These are phyloP conservation scores for Leptosphaerulina australis DNA, from an alignment of 2,329 filamentous ascomycete genomes.

Conservation along the genomic window DNA sequence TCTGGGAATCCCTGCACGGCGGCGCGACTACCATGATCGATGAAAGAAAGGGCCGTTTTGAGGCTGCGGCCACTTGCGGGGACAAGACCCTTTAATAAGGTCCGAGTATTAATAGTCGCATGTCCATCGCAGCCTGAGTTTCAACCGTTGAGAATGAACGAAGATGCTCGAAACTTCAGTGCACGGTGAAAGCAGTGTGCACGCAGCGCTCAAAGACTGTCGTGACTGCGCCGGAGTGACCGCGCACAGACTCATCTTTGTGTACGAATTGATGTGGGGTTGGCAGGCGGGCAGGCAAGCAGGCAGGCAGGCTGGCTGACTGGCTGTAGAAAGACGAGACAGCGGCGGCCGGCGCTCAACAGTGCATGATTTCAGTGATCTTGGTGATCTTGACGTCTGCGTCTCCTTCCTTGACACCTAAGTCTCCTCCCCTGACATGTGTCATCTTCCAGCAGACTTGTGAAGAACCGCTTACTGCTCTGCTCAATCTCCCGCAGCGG, in stretches of 20 bases:
- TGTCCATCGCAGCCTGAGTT: background rate
- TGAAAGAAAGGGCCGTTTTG: conserved; percentile 9
- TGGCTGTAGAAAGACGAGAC: conserved; percentile 2
- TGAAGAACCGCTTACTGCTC: background rate
- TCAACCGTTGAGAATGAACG: background rate
- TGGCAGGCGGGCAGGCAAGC: too few species aligned
- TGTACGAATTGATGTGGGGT: conserved; percentile 11
- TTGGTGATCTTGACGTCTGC: background rate
- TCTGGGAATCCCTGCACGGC: conserved; percentile 9
- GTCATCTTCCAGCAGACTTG: background rate
- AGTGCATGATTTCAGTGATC: too few species aligned
- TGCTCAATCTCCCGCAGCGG: background rate
- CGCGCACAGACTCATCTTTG: conserved; percentile 3
- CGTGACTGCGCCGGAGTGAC: background rate
- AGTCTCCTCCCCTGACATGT: background rate
- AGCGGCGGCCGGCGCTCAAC: background rate
- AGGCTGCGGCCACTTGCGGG: conserved; percentile 10
- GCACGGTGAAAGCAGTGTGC: background rate
- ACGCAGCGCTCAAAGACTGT: background rate
- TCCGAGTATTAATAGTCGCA: conserved; percentile 11
- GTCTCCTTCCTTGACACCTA: background rate
- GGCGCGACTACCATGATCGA: conserved; percentile 5
- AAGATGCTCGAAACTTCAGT: background rate
- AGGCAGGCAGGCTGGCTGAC: too few species aligned
- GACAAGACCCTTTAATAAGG: conserved; percentile 14